Evolutionary conservation across 805 yeast genomes (phyloP), one percentile per base, ranked within the genome.

Genomic region (Wickerhamomyces strasburgensis): DNA sequence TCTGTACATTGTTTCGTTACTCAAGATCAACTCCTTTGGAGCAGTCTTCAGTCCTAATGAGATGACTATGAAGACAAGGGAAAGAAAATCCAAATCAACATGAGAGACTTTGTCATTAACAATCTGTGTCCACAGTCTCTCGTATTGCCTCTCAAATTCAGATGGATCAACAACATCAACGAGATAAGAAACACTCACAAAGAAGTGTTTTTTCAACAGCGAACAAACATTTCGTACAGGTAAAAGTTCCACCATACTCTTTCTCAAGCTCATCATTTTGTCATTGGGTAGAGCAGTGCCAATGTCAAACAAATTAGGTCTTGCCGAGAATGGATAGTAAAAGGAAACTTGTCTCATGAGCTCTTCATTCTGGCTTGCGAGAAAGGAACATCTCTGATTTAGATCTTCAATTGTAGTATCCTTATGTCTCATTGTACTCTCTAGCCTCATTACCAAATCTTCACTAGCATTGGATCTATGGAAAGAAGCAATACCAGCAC

Each of bases 1-100:
- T 24, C 39, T 17, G 5, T 28, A 11, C 24, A 43, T 23, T 3
- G 23, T 24, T 16, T 37, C 44, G 21, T 39, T 39, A 14, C 41
- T 24, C 16, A 37, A 16, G 6, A 46, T 6, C 21, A 44, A 26
- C 16, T 38, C 43, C 17, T 33, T 37, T 14, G 47, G 37, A 10
- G 43, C 33, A 15, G 39, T 19, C 10, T 26, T 32, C 13, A 48
- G 37, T 5, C 42, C 43, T 8, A 39, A 17, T 3, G 40, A 13
- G 14, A 48, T 14, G 3, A 48, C 41, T 26, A 41, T 27, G 9
- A 48, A 32, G 13, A 37, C 24, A 19, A 48, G 19, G 1, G 44
- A 31, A 4, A 48, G 16, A 35, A 48, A 48, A 9, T 31, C 14
- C 13, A 39, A n/a, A 27, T 48, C 52, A 13, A 48, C 25, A 11